Base-by-base conservation (phyloP, 768 basidiomycete genomes). In the Trametes cingulata region DNA sequence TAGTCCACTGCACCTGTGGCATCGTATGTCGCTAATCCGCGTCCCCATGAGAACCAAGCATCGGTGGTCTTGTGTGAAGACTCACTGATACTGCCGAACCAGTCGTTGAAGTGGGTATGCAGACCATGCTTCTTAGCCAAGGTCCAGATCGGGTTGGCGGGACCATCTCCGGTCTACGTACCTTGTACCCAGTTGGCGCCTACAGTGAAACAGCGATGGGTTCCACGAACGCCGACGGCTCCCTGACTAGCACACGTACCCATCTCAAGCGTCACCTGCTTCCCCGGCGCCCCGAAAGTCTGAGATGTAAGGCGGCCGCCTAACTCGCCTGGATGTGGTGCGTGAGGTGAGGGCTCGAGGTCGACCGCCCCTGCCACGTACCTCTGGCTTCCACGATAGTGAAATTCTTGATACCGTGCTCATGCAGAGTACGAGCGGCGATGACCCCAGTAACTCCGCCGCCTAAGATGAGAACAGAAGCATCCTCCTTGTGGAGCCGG, bases 371-470 rank as follows among this genome's bases (percentile, higher is more conserved):
- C n/a, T n/a, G n/a, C 6, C 20, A 46, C 43, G 41, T 24, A 65
- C 64, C 60, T 22, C 78, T 75, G 2, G 78, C 86, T 48, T 87
- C 86, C 19, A 87, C 69, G 37, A 88, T 77, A 48, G 82, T 65
- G 65, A 85, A 86, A 66, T 86, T 73, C n/a, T 77, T 65, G 58
- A 86, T 77, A 3, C 82, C 83, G 15, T 78, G 71, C 50, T 79
- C 69, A 27, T 83, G 77, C 12, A 87, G 73, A 0, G 82, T 81
- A 14, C 83, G 80, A 5, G 87, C 86, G 6, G 85, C 85, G 33
- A 84, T 83, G 27, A 87, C 72, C 4, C 87, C 86, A 0, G 87
- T 70, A 37, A 87, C 80, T 6, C 86, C 86, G 29, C 83, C 85
- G 5, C 86, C 86, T n/a, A 87, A 76, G 59, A 87, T 82, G 19